phyloP scores from a whole-genome alignment of 495 filamentous ascomycete genomes.

The Aspergillus ostianus region DNA sequence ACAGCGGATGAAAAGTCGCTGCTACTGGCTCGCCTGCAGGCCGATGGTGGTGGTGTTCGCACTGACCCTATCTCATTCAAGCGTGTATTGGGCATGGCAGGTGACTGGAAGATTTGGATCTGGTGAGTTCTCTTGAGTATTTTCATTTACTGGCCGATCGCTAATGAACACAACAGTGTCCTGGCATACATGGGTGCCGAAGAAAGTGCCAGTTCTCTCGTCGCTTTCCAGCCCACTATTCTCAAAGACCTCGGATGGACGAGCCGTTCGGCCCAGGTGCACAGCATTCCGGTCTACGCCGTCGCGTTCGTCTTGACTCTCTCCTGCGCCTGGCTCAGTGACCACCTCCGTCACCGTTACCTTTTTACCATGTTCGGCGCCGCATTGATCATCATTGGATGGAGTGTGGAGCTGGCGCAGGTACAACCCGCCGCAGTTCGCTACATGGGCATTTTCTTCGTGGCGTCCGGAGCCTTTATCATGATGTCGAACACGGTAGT shows the following conservation, averaged over 20 bases:
- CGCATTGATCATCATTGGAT: conserved; percentile 46
- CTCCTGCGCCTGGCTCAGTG: conserved; percentile 42
- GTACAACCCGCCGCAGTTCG: conserved; percentile 32
- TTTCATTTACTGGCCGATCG: too few species aligned
- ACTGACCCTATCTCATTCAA: conserved; percentile 39
- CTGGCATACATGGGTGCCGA: conserved; percentile 45
- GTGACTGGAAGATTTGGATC: conserved; percentile 52
- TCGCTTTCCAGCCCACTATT: conserved; percentile 56
- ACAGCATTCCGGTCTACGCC: conserved; percentile 55
- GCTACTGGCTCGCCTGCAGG: conserved; percentile 40
- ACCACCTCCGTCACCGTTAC: conserved; percentile 49
- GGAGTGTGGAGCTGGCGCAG: conserved; percentile 47
- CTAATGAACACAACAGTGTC: not conserved
- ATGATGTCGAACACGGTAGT: conserved; percentile 43
- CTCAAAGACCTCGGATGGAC: conserved; percentile 55
- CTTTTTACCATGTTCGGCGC: conserved; percentile 48
- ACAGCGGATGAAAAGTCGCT: conserved; percentile 40
- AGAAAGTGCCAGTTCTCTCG: conserved; percentile 47
- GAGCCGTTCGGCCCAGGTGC: conserved; percentile 45
- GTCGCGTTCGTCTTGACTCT: conserved; percentile 48
- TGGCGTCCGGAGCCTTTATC: conserved; percentile 46
- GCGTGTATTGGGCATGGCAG: conserved; percentile 35
- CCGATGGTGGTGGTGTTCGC: conserved; percentile 35
- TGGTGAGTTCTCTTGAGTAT: conserved; percentile 10
- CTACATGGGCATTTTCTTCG: conserved; percentile 50